Evolutionary conservation across 2,329 filamentous ascomycete species (phyloP).

Genomic region (Monosporascus sp.): DNA sequence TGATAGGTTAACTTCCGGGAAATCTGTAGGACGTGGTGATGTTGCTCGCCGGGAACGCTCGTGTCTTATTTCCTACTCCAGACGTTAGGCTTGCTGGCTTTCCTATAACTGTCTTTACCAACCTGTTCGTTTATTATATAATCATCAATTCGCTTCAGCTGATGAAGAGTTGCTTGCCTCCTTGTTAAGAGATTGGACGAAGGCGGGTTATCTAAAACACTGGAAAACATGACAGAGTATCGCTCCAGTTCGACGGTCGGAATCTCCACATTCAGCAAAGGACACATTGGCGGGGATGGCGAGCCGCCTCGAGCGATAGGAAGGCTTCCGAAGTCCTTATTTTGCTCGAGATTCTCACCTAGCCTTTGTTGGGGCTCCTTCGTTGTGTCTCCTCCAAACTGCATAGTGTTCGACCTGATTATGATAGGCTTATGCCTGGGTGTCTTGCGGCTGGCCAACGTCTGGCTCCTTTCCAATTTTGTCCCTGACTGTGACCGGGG

Average conservation of each 20-base stretch:
- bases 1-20: conserved; percentile 43
- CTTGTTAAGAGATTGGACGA: conserved; percentile 44
- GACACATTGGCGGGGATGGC: conserved; percentile 7
- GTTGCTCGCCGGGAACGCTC: conserved; percentile 36
- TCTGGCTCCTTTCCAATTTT: conserved; percentile 32
- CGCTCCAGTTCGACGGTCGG: conserved; percentile 76
- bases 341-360: conserved; percentile 11
- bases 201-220: conserved; percentile 52
- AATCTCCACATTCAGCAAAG: conserved; percentile 69
- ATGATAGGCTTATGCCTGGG: conserved; percentile 40
- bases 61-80: conserved; percentile 9
- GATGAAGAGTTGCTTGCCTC: conserved; percentile 54
- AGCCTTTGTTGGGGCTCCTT: conserved; percentile 7
- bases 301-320: conserved; percentile 16
- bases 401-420: conserved; percentile 38
- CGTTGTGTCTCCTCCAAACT: conserved; percentile 17
- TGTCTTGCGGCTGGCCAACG: conserved; percentile 23
- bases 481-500: conserved; percentile 13
- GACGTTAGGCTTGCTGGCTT: conserved; percentile 8
- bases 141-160: conserved; percentile 49
- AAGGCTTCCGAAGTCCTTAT: conserved; percentile 21
- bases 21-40: conserved; percentile 41
- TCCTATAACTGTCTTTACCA: conserved; percentile 4
- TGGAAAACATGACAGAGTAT: conserved; percentile 91
- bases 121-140: conserved; percentile 35